A percentile compares a stretch with the other conserved stretches of the same genome.
Conservation (phyloP, 2,329 filamentous ascomycete species). For the Pseudogymnoascus sp. region DNA sequence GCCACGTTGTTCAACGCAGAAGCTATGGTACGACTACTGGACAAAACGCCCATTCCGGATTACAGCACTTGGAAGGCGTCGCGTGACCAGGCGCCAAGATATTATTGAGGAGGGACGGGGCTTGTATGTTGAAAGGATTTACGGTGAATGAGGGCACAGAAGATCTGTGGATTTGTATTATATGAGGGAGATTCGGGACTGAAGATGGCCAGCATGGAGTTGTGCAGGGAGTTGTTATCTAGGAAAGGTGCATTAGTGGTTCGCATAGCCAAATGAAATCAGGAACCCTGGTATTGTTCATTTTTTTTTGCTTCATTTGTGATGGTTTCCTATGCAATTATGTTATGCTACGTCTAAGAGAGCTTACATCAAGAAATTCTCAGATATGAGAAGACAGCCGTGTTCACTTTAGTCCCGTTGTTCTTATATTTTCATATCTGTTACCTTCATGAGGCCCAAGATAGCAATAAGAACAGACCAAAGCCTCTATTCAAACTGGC, state of each 20-base stretch:
- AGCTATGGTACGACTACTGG: conserved; percentile 66
- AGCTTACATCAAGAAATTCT: not conserved
- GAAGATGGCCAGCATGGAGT: not conserved
- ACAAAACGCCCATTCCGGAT: conserved; percentile 59
- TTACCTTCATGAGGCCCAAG: not conserved
- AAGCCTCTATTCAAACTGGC: not conserved
- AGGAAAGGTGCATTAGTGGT: not conserved
- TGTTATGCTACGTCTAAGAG: not conserved
- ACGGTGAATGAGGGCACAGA: not conserved
- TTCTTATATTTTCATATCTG: not conserved
- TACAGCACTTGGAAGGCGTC: conserved; percentile 47
- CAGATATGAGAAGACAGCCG: not conserved
- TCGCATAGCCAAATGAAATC: not conserved
- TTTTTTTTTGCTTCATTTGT: not conserved
- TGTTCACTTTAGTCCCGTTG: not conserved
- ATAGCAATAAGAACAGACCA: not conserved
- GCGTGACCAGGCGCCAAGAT: conserved; percentile 10
- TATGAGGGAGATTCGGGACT: not conserved
- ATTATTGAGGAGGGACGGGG: conserved; percentile 17
- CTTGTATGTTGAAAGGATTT: conserved; percentile 1
- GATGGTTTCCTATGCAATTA: not conserved
- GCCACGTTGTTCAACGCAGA: conserved; percentile 62
- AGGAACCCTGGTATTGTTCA: not conserved
- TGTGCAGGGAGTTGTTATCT: not conserved
- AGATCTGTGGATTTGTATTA: not conserved